A percentile compares a stretch with the other conserved stretches of the same genome.
Conservation (phyloP, 495 filamentous ascomycete species). For the Trichoderma virens region DNA sequence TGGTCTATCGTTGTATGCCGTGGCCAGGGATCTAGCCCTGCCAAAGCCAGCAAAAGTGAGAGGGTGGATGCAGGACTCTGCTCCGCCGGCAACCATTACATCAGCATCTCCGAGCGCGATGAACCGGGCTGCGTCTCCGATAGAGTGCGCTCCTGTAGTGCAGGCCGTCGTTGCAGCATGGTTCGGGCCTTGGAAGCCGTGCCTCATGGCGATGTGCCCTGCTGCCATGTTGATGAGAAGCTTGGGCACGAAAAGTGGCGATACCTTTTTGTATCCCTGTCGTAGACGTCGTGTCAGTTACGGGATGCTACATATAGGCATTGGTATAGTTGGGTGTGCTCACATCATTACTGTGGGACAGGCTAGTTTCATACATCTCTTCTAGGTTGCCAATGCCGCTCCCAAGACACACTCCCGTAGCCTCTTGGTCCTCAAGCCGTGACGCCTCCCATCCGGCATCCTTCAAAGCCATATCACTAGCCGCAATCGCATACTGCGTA, state of each 20-base stretch:
- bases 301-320: background rate
- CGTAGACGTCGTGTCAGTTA: background rate
- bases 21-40: constrained; percentile 75
- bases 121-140: constrained; percentile 86
- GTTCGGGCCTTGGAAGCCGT: constrained; percentile 86
- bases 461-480: constrained; percentile 74
- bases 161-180: constrained; percentile 90
- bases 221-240: constrained; percentile 91
- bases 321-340: constrained; percentile 18
- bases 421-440: constrained; percentile 53
- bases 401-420: constrained; percentile 86
- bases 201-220: constrained; percentile 88
- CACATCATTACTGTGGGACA: constrained; percentile 68
- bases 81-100: constrained; percentile 89
- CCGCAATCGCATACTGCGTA: constrained; percentile 83
- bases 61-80: constrained; percentile 94
- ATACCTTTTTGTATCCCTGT: constrained; percentile 85
- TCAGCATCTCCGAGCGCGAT: constrained; percentile 86
- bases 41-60: constrained; percentile 88
- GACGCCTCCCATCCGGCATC: constrained; percentile 76
- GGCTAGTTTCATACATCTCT: constrained; percentile 74
- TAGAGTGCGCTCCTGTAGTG: constrained; percentile 88
- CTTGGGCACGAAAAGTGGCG: constrained; percentile 84
- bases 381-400: constrained; percentile 93
- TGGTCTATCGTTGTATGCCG: constrained; percentile 69